Evolutionary conservation across 2,329 filamentous ascomycete species (phyloP), one percentile per base, ranked within the genome.

Genomic region (Karstenula rhodostoma): DNA sequence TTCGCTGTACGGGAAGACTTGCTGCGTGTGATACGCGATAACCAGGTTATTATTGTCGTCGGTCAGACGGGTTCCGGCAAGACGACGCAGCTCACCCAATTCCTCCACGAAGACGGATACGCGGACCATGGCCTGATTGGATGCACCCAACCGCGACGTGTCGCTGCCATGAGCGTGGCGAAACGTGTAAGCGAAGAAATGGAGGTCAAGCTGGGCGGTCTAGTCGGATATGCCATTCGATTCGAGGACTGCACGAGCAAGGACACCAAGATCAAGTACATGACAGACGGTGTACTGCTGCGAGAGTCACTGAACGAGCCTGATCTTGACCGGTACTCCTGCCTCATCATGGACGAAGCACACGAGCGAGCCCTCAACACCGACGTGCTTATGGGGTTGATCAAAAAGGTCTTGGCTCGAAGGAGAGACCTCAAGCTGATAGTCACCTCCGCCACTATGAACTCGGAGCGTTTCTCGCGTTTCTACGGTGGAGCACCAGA

Each of bases 311-410:
- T 99, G 12, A 94, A 93, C 61, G 94, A 98, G 77, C 88, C 90
- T 7, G 94, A 99, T 76, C 84, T 99, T 48, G 95, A 98, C 77
- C 92, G 92, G 66, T 99, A 99, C 76, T 97, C 94, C 15, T 97
- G 94, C 76, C 93, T 99, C 71, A 99, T 99, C 78, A 99, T 99
- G 95, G 95, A 99, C 75, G 95, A 99, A 81, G 96, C 95, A 4
- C 95, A 99, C 84, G 95, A 99, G 79, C 87, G 95, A 77, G 94
- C 95, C 1, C 81, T 99, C 52, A 98, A 99, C 73, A 99, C 95
- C 0, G 95, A 99, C 77, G 94, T 99, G 19, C 82, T 99, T 15
- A 97, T 99, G 92, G 95, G 95, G 0, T 81, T 99, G 29, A 94
- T 99, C 81, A 99, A 98, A 78, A 99, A 99, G 79, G 94, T 99